Evolutionary conservation across 1,139 yeast species (phyloP).

Genomic region (Suhomyces bolitotheri): DNA sequence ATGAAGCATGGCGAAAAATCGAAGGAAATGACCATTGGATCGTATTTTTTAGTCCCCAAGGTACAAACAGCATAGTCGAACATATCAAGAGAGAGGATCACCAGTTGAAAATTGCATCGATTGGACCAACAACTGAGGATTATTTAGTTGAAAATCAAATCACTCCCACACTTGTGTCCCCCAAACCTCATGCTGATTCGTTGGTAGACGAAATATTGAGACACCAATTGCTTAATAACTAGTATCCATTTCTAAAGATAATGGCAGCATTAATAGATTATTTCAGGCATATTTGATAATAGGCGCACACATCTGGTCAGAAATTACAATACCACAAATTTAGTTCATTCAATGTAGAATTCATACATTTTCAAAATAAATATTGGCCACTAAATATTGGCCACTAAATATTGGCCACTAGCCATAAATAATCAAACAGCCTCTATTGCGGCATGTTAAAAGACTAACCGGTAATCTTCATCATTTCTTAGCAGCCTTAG

Average conservation of each 20-base stretch:
- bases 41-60: slow-evolving; percentile 90
- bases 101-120: slow-evolving; percentile 63
- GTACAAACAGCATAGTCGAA: slow-evolving; percentile 63
- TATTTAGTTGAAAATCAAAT: slow-evolving; percentile 56
- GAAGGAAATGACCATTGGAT: slow-evolving; percentile 51
- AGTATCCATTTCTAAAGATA: not conserved
- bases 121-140: slow-evolving; percentile 89
- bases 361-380: no score
- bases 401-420: not conserved
- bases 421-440: slow-evolving; percentile 4
- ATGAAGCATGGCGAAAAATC: slow-evolving; percentile 16
- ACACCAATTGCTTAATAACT: not conserved
- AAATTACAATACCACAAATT: no score
- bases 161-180: slow-evolving; percentile 62
- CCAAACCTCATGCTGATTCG: slow-evolving; percentile 69
- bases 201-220: slow-evolving; percentile 40
- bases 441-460: slow-evolving; percentile 4
- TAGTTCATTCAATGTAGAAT: no score
- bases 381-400: not conserved
- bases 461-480: slow-evolving; percentile 7
- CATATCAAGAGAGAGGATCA: slow-evolving; percentile 30
- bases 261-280: not conserved
- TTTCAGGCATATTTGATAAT: not conserved
- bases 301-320: not conserved
- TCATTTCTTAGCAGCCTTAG: slow-evolving; percentile 29